Conservation (phyloP, 805 yeast species). For the Wickerhamomyces queroliae region DNA sequence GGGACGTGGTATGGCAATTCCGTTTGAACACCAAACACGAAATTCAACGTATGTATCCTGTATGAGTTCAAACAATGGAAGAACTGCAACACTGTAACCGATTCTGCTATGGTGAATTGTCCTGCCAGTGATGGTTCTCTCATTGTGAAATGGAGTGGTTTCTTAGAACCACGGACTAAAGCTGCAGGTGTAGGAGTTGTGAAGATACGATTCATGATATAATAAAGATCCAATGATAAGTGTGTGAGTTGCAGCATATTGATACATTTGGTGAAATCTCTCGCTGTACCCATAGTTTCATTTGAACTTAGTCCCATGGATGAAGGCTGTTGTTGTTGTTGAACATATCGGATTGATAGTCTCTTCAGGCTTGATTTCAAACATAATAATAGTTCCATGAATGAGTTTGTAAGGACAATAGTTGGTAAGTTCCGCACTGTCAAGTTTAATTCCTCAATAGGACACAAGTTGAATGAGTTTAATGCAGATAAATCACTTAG, state of each 20-base stretch:
- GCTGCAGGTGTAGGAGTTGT: background rate
- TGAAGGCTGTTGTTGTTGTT: background rate
- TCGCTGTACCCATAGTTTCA: background rate
- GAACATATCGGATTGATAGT: conserved; percentile 2
- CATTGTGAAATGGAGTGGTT: conserved; percentile 4
- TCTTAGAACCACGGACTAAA: background rate
- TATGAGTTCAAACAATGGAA: conserved; percentile 1
- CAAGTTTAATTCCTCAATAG: conserved; percentile 9
- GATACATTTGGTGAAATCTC: background rate
- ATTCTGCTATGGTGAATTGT: conserved; percentile 5
- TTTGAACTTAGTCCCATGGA: background rate
- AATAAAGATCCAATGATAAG: background rate
- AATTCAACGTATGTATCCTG: conserved; percentile 5
- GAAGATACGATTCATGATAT: background rate
- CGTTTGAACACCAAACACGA: conserved; percentile 17
- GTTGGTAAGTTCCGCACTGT: conserved; percentile 1
- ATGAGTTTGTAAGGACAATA: background rate
- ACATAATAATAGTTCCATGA: background rate
- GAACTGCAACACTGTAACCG: background rate
- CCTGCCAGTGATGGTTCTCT: conserved; percentile 13
- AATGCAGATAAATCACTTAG: conserved; percentile 1
- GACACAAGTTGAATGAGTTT: background rate
- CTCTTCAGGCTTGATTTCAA: background rate
- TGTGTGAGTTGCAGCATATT: background rate
- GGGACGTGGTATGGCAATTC: conserved; percentile 9